Conservation (phyloP, 2,329 filamentous ascomycete species). For the Orbilia brochopaga region DNA sequence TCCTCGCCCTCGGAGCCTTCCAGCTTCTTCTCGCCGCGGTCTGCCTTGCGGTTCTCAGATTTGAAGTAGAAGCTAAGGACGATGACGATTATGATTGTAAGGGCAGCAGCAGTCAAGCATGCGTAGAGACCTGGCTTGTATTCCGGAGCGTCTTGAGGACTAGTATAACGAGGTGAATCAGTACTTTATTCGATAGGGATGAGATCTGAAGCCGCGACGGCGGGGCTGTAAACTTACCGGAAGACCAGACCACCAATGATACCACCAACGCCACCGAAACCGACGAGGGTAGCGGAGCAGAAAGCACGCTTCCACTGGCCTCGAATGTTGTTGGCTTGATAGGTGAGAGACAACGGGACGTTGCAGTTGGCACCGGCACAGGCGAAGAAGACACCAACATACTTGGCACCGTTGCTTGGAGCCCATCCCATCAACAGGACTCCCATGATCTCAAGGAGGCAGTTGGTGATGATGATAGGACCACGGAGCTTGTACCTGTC, state of each 20-base stretch:
- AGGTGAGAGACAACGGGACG: conserved; percentile 74
- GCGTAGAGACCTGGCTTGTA: conserved; percentile 45
- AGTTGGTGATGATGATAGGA: conserved; percentile 70
- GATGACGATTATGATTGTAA: conserved; percentile 26
- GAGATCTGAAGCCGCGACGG: neutral
- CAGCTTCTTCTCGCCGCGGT: conserved; percentile 45
- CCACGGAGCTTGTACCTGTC: conserved; percentile 72
- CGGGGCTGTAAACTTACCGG: conserved; percentile 57
- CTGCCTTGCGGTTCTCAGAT: conserved; percentile 37
- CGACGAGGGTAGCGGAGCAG: conserved; percentile 75
- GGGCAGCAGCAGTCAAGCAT: conserved; percentile 28
- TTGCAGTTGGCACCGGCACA: conserved; percentile 79
- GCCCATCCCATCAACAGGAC: conserved; percentile 75
- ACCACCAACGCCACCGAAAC: conserved; percentile 77
- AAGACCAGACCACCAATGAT: conserved; percentile 79
- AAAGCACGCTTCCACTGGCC: conserved; percentile 89
- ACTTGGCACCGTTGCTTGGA: conserved; percentile 65
- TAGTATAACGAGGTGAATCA: conserved; percentile 13
- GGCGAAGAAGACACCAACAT: conserved; percentile 77
- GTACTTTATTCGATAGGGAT: neutral
- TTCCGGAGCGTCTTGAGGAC: conserved; percentile 42
- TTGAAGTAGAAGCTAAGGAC: conserved; percentile 26
- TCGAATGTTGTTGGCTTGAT: conserved; percentile 85
- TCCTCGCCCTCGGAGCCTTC: conserved; percentile 31
- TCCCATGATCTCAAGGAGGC: conserved; percentile 70